A percentile compares a stretch with the other conserved stretches of the same genome.
phyloP scores from a whole-genome alignment of 345 rosid genomes.

The Lagerstroemia speciosa region DNA sequence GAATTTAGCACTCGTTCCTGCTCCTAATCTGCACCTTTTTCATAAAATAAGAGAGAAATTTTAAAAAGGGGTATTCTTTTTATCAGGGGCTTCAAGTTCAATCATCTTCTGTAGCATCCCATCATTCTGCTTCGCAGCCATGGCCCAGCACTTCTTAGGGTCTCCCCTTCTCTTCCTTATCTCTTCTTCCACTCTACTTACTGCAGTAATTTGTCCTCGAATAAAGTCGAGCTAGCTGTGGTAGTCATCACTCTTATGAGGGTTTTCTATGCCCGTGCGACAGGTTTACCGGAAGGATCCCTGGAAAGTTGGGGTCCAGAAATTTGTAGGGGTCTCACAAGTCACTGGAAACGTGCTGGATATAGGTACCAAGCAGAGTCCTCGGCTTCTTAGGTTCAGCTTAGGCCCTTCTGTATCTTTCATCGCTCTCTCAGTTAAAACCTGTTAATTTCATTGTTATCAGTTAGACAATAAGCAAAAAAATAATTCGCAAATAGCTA shows the following conservation, averaged over 20 bases:
- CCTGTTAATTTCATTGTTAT: slow-evolving; percentile 18
- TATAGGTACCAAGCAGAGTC: slow-evolving; percentile 74
- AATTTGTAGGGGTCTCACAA: slow-evolving; percentile 47
- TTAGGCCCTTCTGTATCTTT: slow-evolving; percentile 32
- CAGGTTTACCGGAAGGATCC: slow-evolving; percentile 39
- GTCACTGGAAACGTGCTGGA: slow-evolving; percentile 75
- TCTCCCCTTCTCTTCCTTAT: not conserved
- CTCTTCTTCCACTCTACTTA: not conserved
- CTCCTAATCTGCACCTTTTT: slow-evolving; percentile 16
- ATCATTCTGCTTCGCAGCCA: not conserved
- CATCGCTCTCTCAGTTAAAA: slow-evolving; percentile 10
- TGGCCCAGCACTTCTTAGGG: not conserved
- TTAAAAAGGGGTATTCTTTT: not conserved
- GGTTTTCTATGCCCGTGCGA: not conserved
- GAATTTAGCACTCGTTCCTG: slow-evolving; percentile 56
- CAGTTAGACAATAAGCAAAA: not conserved
- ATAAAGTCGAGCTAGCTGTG: not conserved
- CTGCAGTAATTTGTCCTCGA: not conserved
- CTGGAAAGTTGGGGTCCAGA: slow-evolving; percentile 74
- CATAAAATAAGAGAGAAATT: not conserved
- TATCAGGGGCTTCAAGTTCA: not conserved
- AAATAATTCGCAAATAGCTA: not conserved
- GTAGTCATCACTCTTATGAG: not conserved
- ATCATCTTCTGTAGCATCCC: not conserved
- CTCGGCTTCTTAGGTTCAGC: slow-evolving; percentile 66